Base-by-base conservation (phyloP, 2,329 filamentous ascomycete genomes). In the Keithomyces neogunnii region DNA sequence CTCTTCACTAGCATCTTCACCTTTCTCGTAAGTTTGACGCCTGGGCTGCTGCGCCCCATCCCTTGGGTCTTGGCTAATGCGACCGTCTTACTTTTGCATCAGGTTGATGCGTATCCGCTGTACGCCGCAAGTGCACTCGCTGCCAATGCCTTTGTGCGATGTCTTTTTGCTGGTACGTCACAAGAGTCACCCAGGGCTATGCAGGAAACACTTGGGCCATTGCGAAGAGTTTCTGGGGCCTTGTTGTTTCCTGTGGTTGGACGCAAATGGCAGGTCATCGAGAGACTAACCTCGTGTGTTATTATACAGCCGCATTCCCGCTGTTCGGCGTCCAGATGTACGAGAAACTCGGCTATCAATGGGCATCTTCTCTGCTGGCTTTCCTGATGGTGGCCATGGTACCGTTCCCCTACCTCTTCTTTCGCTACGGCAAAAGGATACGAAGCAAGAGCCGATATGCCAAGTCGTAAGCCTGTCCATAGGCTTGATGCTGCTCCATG, bases 1-100 rank as follows among this genome's bases (percentile, higher is more conserved):
- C 82, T 86, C 32, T 96, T 89, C 68, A 85, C 82, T 51, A 89
- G 89, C 49, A 82, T 95, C 57, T 96, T 95, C 67, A 95, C 89
- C 10, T 96, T 95, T 70, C 73, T 95, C 56, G 89, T 92, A 67
- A 70, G 75, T 73, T 44, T n/a, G 30, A 8, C 28, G 4, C 29
- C 31, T 5, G 6, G n/a, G n/a, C 30, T 3, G 13, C 2, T 29
- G 33, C 32, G 31, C 5, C 32, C 30, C 3, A 35, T 26, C 31
- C 4, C 4, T 19, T 13, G 31, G 30, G 26, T 8, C 32, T 40
- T 40, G 44, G 28, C 49, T 51, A 31, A 47, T 38, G n/a, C 19
- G 29, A 26, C 10, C 28, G 7, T 26, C 38, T 39, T 47, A 32
- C 19, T 33, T 33, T 19, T 11, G 39, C 4, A 48, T 48, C 60